Base-by-base conservation (phyloP, 1,139 yeast genomes). In the Yamadazyma taylorii region DNA sequence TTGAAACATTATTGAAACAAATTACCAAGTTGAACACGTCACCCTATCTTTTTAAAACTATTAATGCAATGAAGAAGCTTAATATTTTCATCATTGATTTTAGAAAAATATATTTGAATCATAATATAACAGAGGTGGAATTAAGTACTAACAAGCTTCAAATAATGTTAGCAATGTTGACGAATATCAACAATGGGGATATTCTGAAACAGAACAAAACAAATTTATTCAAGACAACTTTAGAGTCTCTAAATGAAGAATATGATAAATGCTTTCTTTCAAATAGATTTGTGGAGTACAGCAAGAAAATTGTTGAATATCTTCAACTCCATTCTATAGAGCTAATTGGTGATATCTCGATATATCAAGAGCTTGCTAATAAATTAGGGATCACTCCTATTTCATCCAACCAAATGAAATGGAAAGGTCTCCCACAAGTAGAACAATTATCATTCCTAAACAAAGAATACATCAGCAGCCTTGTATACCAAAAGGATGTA, bases 351-450 rank as follows among this genome's bases (percentile, higher is more conserved):
- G 42, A 52, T 12, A 40, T 48, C 17, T 50, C 48, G 3, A 29
- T 42, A 7, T 51, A 60, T 32, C 45, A 47, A 19, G 47, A 50
- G 9, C 46, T 64, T 30, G 53, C 60, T n/a, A 52, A 53, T 12
- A 65, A 60, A 37, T 45, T 66, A 27, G 69, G 68, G 1, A 59
- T 66, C 24, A 52, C 53, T 29, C 61, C 57, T 11, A 41, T 50
- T 5, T 61, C 61, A 16, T 39, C 58, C 7, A 56, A 57, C 27
- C 54, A 50, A 23, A 51, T 55, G 31, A 54, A 56, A 30, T 61
- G 69, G 66, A 49, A 48, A 16, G 40, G 46, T 5, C 44, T 53
- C 28, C 52, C 66, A 1, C 38, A 56, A 22, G 39, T 49, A 8
- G 58, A 58, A 10, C 55, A 57, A 39, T 41, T 70, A 5, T 36